These are phyloP conservation scores for Cichorium intybus DNA, from an alignment of 140 eudicot species.

Conservation along the genomic window DNA sequence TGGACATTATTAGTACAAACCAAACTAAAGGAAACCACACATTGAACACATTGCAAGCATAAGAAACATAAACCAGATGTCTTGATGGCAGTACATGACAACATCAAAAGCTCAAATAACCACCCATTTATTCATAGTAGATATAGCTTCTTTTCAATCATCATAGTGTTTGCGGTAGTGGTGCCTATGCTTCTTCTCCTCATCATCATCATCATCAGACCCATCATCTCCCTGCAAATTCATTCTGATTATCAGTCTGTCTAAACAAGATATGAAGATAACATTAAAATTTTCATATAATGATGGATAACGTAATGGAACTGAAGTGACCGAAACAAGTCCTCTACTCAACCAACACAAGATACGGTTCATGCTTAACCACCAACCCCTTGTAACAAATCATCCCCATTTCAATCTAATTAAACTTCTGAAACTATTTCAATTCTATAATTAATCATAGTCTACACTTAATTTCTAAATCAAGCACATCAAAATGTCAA, in stretches of 20 bases:
- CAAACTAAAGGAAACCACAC: slow-evolving; percentile 1
- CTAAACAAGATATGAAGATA: no score
- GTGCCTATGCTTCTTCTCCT: slow-evolving; percentile 37
- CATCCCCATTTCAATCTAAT: neutral
- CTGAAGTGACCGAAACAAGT: neutral
- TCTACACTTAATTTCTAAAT: neutral
- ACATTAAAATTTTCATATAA: neutral
- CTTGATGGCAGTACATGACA: slow-evolving; percentile 7
- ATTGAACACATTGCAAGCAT: slow-evolving; percentile 11
- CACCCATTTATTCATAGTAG: slow-evolving; percentile 29
- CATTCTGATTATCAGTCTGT: slow-evolving; percentile 8
- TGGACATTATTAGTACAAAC: slow-evolving; percentile 5
- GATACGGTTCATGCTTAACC: neutral
- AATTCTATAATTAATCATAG: neutral
- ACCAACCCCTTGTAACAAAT: neutral
- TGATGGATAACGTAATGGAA: neutral
- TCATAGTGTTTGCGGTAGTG: slow-evolving; percentile 51
- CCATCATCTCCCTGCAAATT: slow-evolving; percentile 42
- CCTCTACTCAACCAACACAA: neutral
- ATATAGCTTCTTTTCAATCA: slow-evolving; percentile 33
- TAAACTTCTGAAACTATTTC: slow-evolving; percentile 12
- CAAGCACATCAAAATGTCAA: neutral
- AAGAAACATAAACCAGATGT: slow-evolving; percentile 24
- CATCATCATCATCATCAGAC: slow-evolving; percentile 42
- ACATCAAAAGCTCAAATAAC: slow-evolving; percentile 1